Percentiles rank a stretch among this genome's conserved stretches.
Evolutionary conservation across 805 yeast genomes (phyloP).

Genomic region (Metschnikowia lachancei): DNA sequence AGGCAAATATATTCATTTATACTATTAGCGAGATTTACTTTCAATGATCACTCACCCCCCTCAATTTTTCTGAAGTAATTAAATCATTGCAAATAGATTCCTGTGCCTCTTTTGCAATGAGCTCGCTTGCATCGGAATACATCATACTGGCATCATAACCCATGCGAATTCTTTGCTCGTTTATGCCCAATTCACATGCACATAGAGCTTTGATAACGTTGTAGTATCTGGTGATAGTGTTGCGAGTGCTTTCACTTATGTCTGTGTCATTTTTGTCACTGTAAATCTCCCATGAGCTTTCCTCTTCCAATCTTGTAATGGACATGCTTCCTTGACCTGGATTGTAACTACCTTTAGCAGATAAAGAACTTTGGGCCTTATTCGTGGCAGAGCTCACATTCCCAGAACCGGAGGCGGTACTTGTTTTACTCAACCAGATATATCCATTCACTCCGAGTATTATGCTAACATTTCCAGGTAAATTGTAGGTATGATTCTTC

Average conservation of each 20-base stretch:
- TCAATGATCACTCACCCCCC: conserved; percentile 42
- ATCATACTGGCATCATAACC: conserved; percentile 91
- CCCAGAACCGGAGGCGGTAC: conserved; percentile 14
- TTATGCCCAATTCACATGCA: conserved; percentile 82
- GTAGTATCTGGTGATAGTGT: conserved; percentile 78
- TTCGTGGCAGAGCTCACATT: conserved; percentile 26
- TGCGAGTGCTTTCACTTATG: conserved; percentile 60
- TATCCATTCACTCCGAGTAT: conserved; percentile 94
- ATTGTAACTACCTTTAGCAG: conserved; percentile 39
- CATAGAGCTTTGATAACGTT: conserved; percentile 81
- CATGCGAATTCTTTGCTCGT: conserved; percentile 70
- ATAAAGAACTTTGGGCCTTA: conserved; percentile 41
- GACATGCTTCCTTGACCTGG: conserved; percentile 62
- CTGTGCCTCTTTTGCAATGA: conserved; percentile 72
- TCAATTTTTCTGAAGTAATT: conserved; percentile 68
- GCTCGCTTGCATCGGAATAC: conserved; percentile 45
- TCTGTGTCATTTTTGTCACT: conserved; percentile 76
- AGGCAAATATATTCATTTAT: background rate
- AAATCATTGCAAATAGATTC: conserved; percentile 71
- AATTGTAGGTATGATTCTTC: conserved; percentile 78
- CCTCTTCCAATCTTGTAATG: conserved; percentile 86
- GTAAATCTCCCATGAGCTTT: conserved; percentile 92
- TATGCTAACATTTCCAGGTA: conserved; percentile 92
- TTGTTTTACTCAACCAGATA: conserved; percentile 83
- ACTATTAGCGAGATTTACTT: background rate